Conservation (phyloP, 148 eudicot genomes). For the Spergularia marina region DNA sequence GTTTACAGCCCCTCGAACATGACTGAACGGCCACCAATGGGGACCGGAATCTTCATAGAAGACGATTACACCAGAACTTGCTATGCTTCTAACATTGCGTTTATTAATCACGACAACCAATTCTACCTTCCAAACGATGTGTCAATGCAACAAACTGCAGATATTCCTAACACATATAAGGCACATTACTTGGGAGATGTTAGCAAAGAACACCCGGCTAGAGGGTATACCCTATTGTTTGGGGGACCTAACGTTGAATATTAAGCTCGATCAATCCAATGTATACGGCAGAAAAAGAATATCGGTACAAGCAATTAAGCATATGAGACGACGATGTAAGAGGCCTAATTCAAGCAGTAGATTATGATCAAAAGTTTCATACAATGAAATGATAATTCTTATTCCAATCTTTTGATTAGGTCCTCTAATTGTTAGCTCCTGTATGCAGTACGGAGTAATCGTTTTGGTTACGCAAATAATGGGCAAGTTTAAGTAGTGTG, state of each 20-base stretch:
- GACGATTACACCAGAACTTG: slow-evolving; percentile 18
- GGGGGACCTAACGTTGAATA: slow-evolving; percentile 18
- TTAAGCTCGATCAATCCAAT: neutral
- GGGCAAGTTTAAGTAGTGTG: too few relatives aligned
- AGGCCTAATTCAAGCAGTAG: too few relatives aligned
- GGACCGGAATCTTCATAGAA: slow-evolving; percentile 6
- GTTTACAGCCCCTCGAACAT: slow-evolving; percentile 5
- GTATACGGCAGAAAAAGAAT: too few relatives aligned
- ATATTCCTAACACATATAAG: slow-evolving; percentile 2
- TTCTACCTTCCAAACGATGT: slow-evolving; percentile 11
- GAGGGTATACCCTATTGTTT: slow-evolving; percentile 17
- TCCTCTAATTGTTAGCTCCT: too few relatives aligned
- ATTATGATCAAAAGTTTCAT: too few relatives aligned
- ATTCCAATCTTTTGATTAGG: too few relatives aligned
- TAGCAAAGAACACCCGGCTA: neutral
- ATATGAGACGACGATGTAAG: too few relatives aligned
- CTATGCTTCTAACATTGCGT: slow-evolving; percentile 16
- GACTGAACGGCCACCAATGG: slow-evolving; percentile 1
- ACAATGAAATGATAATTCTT: too few relatives aligned
- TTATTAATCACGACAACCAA: neutral
- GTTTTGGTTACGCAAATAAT: too few relatives aligned
- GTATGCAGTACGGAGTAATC: too few relatives aligned
- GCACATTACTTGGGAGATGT: slow-evolving; percentile 13
- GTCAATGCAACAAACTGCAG: neutral
- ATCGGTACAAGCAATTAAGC: too few relatives aligned